A percentile compares a stretch with the other conserved stretches of the same genome.
phyloP scores from a whole-genome alignment of 345 rosid species.

The Noccaea bulbosa region DNA sequence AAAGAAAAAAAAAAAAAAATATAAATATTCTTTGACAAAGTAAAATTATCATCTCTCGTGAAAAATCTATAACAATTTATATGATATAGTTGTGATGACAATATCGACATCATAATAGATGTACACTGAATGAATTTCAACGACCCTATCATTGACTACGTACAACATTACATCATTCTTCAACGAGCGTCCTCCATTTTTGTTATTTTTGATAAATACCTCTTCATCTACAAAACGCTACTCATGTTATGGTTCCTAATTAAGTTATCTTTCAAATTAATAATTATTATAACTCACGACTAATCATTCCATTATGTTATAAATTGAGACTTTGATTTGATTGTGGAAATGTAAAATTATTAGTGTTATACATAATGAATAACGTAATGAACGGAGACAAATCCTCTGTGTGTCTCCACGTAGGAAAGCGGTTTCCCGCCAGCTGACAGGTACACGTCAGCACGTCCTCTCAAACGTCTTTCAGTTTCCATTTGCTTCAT shows the following conservation, averaged over 20 bases:
- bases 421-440: constrained; percentile 50
- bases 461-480: constrained; percentile 44
- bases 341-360: constrained; percentile 1
- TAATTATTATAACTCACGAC: not conserved
- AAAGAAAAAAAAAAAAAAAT: too few relatives aligned
- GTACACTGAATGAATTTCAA: constrained; percentile 4
- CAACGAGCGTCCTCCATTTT: not conserved
- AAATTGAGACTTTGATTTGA: not conserved
- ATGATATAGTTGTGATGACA: constrained; percentile 1
- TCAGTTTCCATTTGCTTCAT: constrained; percentile 39
- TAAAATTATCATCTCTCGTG: not conserved
- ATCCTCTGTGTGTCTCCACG: constrained; percentile 44
- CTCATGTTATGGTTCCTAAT: not conserved
- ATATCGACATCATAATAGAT: not conserved
- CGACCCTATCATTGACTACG: constrained; percentile 4
- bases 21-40: not conserved
- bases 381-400: constrained; percentile 28
- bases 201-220: not conserved
- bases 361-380: not conserved
- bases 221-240: not conserved
- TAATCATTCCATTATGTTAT: constrained; percentile 1
- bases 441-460: constrained; percentile 47
- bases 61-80: not conserved
- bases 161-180: not conserved
- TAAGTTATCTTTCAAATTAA: not conserved